phyloP scores from a whole-genome alignment of 2,329 filamentous ascomycete genomes.

The Fusarium tjaetaba region DNA sequence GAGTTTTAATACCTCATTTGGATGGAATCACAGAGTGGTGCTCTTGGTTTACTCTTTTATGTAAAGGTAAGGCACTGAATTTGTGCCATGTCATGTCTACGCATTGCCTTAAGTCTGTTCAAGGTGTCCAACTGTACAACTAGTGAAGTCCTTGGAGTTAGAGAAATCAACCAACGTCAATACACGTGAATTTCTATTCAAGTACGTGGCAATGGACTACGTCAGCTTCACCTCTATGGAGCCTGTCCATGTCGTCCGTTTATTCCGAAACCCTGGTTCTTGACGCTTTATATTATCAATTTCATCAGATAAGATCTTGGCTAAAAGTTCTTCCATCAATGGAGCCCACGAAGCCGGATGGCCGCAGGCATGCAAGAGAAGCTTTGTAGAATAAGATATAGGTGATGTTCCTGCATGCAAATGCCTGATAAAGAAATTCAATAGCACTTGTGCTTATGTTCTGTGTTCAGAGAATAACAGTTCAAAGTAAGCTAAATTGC shows the following conservation, averaged over 20 bases:
- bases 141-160: background rate
- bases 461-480: background rate
- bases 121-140: background rate
- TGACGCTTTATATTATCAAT: background rate
- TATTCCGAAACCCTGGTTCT: background rate
- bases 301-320: constrained; percentile 23
- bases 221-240: background rate
- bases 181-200: background rate
- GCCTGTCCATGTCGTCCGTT: background rate
- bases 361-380: background rate
- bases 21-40: background rate
- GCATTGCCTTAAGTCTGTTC: background rate
- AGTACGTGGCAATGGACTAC: background rate
- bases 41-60: background rate
- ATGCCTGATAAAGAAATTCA: background rate
- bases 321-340: background rate
- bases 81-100: background rate
- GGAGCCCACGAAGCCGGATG: background rate
- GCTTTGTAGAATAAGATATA: background rate
- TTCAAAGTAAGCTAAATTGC: background rate
- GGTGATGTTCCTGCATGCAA: background rate
- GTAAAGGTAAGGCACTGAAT: background rate
- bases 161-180: background rate
- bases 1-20: background rate
- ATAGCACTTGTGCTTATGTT: background rate